Percentiles rank a stretch among this genome's conserved stretches.
These are phyloP conservation scores for Hansfordia pulvinata DNA, from an alignment of 2,329 filamentous ascomycete species.

Conservation along the genomic window DNA sequence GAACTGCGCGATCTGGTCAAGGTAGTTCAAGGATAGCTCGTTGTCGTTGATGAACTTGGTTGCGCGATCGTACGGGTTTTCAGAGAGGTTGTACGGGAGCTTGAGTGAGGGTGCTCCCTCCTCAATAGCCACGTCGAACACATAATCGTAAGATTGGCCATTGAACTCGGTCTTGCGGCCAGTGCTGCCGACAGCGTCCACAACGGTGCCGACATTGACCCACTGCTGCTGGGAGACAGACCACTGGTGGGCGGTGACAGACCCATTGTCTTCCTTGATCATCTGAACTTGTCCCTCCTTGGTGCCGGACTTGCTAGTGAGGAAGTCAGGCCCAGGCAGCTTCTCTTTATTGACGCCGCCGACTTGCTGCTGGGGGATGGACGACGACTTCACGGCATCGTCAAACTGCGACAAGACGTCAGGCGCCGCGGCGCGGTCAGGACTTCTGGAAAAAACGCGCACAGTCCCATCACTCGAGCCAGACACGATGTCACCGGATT, in stretches of 20 bases:
- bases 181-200: slow-evolving; percentile 74
- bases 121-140: slow-evolving; percentile 93
- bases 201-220: slow-evolving; percentile 87
- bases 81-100: slow-evolving; percentile 82
- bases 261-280: slow-evolving; percentile 71
- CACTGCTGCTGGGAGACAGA: slow-evolving; percentile 59
- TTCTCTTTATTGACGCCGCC: slow-evolving; percentile 83
- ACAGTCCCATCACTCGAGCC: slow-evolving; percentile 82
- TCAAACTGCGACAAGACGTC: slow-evolving; percentile 63
- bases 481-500: slow-evolving; percentile 85
- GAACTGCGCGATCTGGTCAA: slow-evolving; percentile 88
- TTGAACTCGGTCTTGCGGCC: slow-evolving; percentile 64
- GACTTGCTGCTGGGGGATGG: slow-evolving; percentile 78
- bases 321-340: slow-evolving; percentile 76
- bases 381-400: slow-evolving; percentile 65
- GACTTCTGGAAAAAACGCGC: slow-evolving; percentile 67
- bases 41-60: slow-evolving; percentile 85
- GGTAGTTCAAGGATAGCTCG: slow-evolving; percentile 72
- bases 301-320: slow-evolving; percentile 70
- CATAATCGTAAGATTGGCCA: slow-evolving; percentile 86
- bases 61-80: slow-evolving; percentile 86
- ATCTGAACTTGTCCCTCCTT: slow-evolving; percentile 94
- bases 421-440: slow-evolving; percentile 55
- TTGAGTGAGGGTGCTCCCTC: slow-evolving; percentile 88
- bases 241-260: slow-evolving; percentile 80